Conservation (phyloP, 148 eudicot genomes). For the Beta vulgaris region DNA sequence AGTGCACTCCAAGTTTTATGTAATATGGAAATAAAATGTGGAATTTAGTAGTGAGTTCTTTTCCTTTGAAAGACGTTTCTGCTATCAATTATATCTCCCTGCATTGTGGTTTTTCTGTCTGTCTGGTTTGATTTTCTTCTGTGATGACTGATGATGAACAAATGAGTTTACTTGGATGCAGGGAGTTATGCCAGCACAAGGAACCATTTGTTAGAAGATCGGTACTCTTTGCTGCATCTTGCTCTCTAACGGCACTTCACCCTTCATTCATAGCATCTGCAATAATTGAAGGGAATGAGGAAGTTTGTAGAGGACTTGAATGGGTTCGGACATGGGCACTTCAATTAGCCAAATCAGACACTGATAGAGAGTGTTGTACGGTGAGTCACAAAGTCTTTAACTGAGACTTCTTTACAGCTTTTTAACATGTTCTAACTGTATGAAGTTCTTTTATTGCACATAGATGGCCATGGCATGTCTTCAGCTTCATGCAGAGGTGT, state of each 20-base stretch:
- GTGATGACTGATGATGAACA: background rate
- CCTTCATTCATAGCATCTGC: conserved; percentile 89
- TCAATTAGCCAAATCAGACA: conserved; percentile 73
- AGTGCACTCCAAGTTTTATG: background rate
- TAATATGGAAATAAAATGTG: background rate
- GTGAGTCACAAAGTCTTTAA: conserved; percentile 40
- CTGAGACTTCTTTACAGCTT: background rate
- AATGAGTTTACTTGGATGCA: conserved; percentile 32
- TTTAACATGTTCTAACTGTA: background rate
- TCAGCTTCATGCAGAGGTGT: conserved; percentile 94
- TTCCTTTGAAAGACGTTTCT: background rate
- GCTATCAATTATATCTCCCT: background rate
- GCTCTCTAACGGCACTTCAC: conserved; percentile 72
- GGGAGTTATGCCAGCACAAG: conserved; percentile 70
- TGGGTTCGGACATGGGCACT: conserved; percentile 93
- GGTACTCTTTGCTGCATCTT: conserved; percentile 86
- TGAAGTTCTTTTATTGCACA: background rate
- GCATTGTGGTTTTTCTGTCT: background rate
- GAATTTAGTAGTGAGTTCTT: background rate
- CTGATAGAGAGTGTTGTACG: conserved; percentile 79
- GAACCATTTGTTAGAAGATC: conserved; percentile 89
- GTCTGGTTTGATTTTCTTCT: background rate
- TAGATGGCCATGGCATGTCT: conserved; percentile 91
- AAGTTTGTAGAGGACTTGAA: conserved; percentile 75
- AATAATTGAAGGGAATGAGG: conserved; percentile 60